Percentiles rank a stretch among this genome's conserved stretches.
Evolutionary conservation across 495 filamentous ascomycete species (phyloP).

Genomic region (Podospora appendiculata): DNA sequence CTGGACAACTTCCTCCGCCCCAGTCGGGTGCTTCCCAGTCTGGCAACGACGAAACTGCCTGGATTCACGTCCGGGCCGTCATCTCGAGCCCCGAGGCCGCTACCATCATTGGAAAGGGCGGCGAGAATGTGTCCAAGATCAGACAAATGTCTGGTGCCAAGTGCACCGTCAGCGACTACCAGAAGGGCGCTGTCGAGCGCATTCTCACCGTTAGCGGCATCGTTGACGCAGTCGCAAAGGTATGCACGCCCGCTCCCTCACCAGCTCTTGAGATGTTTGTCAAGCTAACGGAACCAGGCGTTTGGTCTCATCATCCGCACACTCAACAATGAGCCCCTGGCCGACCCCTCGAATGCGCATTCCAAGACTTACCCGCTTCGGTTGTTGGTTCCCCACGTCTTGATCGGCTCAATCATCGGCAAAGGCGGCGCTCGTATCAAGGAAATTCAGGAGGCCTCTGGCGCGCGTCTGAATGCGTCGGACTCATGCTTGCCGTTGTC

Average conservation of each 20-base stretch:
- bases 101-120: slow-evolving; percentile 96
- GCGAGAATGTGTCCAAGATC: slow-evolving; percentile 95
- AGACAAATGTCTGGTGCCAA: slow-evolving; percentile 87
- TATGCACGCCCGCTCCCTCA: slow-evolving; percentile 30
- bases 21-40: slow-evolving; percentile 22
- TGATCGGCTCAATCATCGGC: slow-evolving; percentile 98
- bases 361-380: slow-evolving; percentile 97
- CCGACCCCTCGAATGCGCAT: slow-evolving; percentile 74
- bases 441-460: slow-evolving; percentile 96
- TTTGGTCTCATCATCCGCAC: slow-evolving; percentile 98
- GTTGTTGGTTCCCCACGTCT: slow-evolving; percentile 89
- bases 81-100: slow-evolving; percentile 96
- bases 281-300: slow-evolving; percentile 48
- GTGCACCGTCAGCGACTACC: slow-evolving; percentile 97
- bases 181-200: slow-evolving; percentile 90
- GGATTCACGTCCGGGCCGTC: slow-evolving; percentile 94
- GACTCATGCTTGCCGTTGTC: slow-evolving; percentile 89
- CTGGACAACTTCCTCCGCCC: slow-evolving; percentile 32
- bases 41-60: slow-evolving; percentile 75
- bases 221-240: slow-evolving; percentile 95
- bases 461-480: slow-evolving; percentile 92
- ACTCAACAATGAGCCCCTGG: slow-evolving; percentile 89
- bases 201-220: slow-evolving; percentile 93
- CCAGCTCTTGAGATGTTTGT: background rate
- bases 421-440: slow-evolving; percentile 92